phyloP scores from a whole-genome alignment of 2,329 filamentous ascomycete species.

The Alternaria ethzedia region DNA sequence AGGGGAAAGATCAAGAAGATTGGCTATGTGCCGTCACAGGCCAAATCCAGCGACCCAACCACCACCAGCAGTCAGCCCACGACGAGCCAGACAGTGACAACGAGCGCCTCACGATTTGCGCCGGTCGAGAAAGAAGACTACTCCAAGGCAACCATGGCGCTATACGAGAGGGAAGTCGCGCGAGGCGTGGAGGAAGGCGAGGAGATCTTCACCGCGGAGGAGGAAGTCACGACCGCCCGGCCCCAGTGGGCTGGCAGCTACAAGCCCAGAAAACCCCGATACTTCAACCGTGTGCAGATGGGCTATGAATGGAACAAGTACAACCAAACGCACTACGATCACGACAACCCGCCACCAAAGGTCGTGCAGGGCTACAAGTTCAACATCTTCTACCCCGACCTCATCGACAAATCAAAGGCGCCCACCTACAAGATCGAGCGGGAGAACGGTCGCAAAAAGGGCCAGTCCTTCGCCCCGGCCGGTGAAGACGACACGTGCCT shows the following conservation, averaged over 20 bases:
- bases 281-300: slow-evolving; percentile 98
- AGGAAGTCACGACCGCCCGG: slow-evolving; percentile 71
- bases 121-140: slow-evolving; percentile 76
- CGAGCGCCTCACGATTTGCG: slow-evolving; percentile 72
- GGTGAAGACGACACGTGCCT: slow-evolving; percentile 97
- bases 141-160: slow-evolving; percentile 82
- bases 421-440: slow-evolving; percentile 96
- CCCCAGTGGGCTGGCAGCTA: slow-evolving; percentile 86
- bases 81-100: slow-evolving; percentile 52
- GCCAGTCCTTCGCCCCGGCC: slow-evolving; percentile 90
- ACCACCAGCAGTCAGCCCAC: slow-evolving; percentile 38
- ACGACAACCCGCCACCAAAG: slow-evolving; percentile 96
- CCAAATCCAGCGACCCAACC: slow-evolving; percentile 43
- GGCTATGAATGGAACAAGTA: slow-evolving; percentile 99
- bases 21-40: slow-evolving; percentile 70
- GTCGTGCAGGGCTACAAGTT: slow-evolving; percentile 99
- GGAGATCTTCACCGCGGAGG: slow-evolving; percentile 92
- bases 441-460: slow-evolving; percentile 85
- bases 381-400: slow-evolving; percentile 98
- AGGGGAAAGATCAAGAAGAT: slow-evolving; percentile 67
- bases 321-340: slow-evolving; percentile 99
- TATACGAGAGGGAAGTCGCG: slow-evolving; percentile 92
- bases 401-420: slow-evolving; percentile 92
- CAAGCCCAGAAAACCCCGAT: slow-evolving; percentile 87
- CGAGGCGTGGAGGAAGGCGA: slow-evolving; percentile 91